These are phyloP conservation scores for Pichia sp. DNA, from an alignment of 1,139 yeast genomes.

Conservation along the genomic window DNA sequence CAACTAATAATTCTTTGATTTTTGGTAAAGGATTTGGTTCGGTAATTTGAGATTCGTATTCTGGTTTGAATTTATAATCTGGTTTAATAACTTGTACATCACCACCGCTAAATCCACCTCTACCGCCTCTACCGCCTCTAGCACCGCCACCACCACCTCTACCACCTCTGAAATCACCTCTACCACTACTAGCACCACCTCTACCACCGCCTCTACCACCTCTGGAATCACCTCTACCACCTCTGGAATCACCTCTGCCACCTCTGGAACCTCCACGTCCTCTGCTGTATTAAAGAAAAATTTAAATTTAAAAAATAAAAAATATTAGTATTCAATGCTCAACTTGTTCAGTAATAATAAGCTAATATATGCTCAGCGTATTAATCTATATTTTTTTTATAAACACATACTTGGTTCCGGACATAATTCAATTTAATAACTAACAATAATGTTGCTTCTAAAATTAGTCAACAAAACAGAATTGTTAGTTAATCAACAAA, in stretches of 20 bases:
- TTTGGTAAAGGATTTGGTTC: slow-evolving; percentile 15
- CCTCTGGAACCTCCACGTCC: slow-evolving; percentile 7
- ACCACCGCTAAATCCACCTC: slow-evolving; percentile 15
- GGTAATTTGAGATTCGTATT: slow-evolving; percentile 15
- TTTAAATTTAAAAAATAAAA: background rate
- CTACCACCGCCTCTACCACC: slow-evolving; percentile 12
- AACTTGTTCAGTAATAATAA: no score
- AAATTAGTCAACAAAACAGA: background rate
- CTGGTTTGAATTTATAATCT: slow-evolving; percentile 18
- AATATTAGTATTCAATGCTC: background rate
- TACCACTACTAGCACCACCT: slow-evolving; percentile 13
- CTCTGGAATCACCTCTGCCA: slow-evolving; percentile 4
- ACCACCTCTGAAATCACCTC: slow-evolving; percentile 10
- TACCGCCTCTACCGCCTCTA: slow-evolving; percentile 7
- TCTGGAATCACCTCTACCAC: slow-evolving; percentile 13
- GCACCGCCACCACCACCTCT: slow-evolving; percentile 11
- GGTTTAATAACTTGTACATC: slow-evolving; percentile 20
- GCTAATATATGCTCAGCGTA: no score
- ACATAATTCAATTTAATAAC: background rate
- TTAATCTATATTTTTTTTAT: no score
- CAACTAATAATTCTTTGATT: slow-evolving; percentile 12
- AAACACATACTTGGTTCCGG: slow-evolving; percentile 6
- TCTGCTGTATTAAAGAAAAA: background rate
- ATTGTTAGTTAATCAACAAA: no score
- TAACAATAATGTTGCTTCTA: no score